phyloP scores from a whole-genome alignment of 768 basidiomycete species.

The Russula emetica region DNA sequence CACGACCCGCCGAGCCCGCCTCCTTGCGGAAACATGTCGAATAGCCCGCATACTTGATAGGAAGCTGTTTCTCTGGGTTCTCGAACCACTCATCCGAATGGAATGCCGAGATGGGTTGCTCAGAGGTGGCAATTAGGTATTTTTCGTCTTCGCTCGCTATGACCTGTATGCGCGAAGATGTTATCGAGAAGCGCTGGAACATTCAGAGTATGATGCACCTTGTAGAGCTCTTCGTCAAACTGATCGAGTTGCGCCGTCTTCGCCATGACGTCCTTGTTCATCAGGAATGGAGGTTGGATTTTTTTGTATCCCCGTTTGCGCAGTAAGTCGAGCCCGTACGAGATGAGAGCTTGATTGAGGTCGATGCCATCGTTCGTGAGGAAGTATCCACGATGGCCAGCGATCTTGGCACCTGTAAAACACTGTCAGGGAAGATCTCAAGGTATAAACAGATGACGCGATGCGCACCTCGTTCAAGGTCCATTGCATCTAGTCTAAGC shows the following conservation, averaged over 20 bases:
- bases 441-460: not conserved
- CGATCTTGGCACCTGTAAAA: conserved; percentile 74
- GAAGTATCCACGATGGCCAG: conserved; percentile 96
- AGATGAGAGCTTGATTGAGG: conserved; percentile 93
- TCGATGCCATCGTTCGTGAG: conserved; percentile 94
- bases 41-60: conserved; percentile 81
- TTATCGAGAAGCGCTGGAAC: not conserved
- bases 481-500: conserved; percentile 89
- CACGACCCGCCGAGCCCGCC: conserved; percentile 93
- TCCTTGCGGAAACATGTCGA: conserved; percentile 99
- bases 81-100: conserved; percentile 99
- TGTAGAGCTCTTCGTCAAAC: conserved; percentile 98
- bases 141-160: conserved; percentile 91
- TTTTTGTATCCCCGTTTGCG: conserved; percentile 82
- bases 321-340: conserved; percentile 92
- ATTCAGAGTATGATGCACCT: conserved; percentile 45
- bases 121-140: conserved; percentile 97
- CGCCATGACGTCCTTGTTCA: conserved; percentile 96
- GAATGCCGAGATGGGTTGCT: conserved; percentile 96
- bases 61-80: conserved; percentile 86
- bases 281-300: conserved; percentile 96
- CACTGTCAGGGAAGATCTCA: conserved; percentile 8
- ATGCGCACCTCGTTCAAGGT: conserved; percentile 82
- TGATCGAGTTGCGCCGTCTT: conserved; percentile 98
- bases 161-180: conserved; percentile 46